A percentile compares a stretch with the other conserved stretches of the same genome.
Conservation (phyloP, 208 protist genomes). For the Leishmania tropica region DNA sequence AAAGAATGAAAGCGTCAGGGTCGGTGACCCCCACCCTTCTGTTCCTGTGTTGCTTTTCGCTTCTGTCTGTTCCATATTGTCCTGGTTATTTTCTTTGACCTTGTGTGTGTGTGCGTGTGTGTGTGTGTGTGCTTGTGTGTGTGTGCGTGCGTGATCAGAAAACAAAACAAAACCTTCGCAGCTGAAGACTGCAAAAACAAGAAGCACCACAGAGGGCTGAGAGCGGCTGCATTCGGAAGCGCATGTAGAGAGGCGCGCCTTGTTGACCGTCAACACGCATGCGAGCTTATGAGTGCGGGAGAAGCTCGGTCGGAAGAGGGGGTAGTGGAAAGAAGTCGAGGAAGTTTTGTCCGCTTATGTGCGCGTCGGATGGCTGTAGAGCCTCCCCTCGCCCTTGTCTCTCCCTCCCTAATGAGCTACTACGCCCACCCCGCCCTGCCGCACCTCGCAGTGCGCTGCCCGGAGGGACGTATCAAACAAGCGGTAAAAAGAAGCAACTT, state of each 20-base stretch:
- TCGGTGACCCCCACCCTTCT: neutral
- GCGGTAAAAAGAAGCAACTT: neutral
- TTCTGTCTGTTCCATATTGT: neutral
- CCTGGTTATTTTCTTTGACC: neutral
- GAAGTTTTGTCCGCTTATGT: neutral
- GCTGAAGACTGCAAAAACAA: neutral
- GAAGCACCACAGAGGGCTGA: neutral
- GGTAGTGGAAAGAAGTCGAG: neutral
- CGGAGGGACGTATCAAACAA: neutral
- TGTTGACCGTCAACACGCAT: neutral
- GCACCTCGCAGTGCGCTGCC: neutral
- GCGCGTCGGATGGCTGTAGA: neutral
- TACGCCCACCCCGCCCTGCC: neutral
- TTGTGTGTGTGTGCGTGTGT: neutral
- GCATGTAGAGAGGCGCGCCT: neutral
- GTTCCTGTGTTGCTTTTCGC: neutral
- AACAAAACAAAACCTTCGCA: no score
- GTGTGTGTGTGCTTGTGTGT: neutral
- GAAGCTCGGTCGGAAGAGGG: neutral
- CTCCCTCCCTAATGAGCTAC: neutral
- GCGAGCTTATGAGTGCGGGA: neutral
- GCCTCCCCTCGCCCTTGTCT: neutral
- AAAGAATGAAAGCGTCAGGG: neutral
- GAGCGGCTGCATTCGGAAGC: neutral
- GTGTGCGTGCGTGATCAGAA: no score